Conservation (phyloP, 2,329 filamentous ascomycete genomes). For the Penicillium aurantiogriseum region DNA sequence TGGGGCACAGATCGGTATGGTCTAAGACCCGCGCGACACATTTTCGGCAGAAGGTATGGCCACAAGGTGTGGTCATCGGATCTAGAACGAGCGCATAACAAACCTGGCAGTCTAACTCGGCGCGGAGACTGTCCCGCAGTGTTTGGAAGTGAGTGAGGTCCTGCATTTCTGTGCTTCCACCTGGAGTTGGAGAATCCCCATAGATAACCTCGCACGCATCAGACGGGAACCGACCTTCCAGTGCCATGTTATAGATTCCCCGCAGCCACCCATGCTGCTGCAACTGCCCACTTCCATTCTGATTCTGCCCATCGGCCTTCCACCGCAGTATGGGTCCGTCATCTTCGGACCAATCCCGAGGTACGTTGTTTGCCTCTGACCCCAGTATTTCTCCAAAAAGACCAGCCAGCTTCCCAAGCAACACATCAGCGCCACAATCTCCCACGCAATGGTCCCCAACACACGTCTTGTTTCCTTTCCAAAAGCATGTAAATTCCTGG, state of each 20-base stretch:
- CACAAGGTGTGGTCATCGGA: constrained; percentile 79
- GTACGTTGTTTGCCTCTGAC: constrained; percentile 3
- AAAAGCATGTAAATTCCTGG: constrained; percentile 72
- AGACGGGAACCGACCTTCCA: constrained; percentile 59
- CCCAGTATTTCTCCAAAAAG: constrained; percentile 48
- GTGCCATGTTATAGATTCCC: constrained; percentile 65
- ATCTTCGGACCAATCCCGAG: constrained; percentile 19
- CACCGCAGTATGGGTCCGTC: constrained; percentile 35
- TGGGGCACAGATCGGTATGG: constrained; percentile 74
- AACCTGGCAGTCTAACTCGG: constrained; percentile 82
- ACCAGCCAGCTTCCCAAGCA: constrained; percentile 68
- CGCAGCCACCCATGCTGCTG: constrained; percentile 44
- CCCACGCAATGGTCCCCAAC: constrained; percentile 68
- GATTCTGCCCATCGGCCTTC: constrained; percentile 19
- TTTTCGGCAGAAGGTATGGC: constrained; percentile 82
- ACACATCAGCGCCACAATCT: constrained; percentile 76
- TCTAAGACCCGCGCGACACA: constrained; percentile 76
- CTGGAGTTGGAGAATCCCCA: constrained; percentile 22
- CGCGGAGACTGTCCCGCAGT: constrained; percentile 61
- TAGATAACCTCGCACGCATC: constrained; percentile 56
- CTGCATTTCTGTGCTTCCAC: constrained; percentile 18
- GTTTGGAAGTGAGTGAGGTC: constrained; percentile 45
- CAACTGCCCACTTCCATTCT: constrained; percentile 9
- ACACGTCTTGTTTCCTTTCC: constrained; percentile 51
- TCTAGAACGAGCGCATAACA: constrained; percentile 81